Evolutionary conservation across 768 basidiomycete species (phyloP).

Genomic region (Udeniomyces megalosporus): DNA sequence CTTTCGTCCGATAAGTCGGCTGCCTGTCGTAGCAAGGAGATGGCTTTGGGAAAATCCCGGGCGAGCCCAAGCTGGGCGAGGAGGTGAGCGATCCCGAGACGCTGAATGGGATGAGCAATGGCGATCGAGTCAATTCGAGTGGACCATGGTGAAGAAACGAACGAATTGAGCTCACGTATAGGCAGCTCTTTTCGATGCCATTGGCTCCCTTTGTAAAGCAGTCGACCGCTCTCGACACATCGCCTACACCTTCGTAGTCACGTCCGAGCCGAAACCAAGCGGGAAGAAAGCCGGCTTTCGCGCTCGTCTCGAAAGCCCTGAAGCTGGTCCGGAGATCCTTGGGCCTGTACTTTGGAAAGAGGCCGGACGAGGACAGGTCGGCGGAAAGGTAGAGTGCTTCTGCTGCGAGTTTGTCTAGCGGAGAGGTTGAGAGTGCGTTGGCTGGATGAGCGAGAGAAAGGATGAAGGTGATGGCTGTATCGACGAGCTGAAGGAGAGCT

Average conservation of each 20-base stretch:
- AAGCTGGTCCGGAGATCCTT: conserved; percentile 67
- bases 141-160: no score
- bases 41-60: conserved; percentile 39
- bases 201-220: conserved; percentile 75
- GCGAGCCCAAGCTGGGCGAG: conserved; percentile 66
- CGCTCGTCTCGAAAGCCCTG: conserved; percentile 72
- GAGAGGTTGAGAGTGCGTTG: conserved; percentile 25
- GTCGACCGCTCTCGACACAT: conserved; percentile 53
- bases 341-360: conserved; percentile 37
- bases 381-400: conserved; percentile 66
- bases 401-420: conserved; percentile 36
- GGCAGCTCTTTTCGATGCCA: conserved; percentile 56
- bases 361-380: conserved; percentile 52
- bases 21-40: conserved; percentile 59
- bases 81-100: conserved; percentile 82
- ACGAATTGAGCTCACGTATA: conserved; percentile 72
- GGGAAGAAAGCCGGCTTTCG: conserved; percentile 53
- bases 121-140: neutral
- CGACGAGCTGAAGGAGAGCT: conserved; percentile 43
- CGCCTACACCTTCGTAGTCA: conserved; percentile 75
- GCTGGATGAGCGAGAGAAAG: conserved; percentile 37
- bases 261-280: conserved; percentile 86
- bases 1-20: conserved; percentile 56
- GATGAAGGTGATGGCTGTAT: conserved; percentile 44
- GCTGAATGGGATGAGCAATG: conserved; percentile 33